phyloP scores from a whole-genome alignment of 345 rosid genomes.

The Hypericum perforatum region DNA sequence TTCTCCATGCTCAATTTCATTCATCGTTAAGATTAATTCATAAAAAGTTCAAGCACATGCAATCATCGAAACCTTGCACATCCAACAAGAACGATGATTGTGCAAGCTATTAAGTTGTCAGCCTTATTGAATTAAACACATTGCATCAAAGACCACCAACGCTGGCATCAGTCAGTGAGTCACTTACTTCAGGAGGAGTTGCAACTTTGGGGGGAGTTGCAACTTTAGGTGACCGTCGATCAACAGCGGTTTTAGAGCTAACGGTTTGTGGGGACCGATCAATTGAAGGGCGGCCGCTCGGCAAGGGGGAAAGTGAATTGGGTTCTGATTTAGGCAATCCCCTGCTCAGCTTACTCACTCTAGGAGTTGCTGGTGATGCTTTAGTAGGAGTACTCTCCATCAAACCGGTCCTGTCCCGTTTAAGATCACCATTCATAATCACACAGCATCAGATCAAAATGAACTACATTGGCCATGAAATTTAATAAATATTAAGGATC shows the following conservation, averaged over 20 bases:
- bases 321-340: conserved; percentile 50
- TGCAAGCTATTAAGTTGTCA: too few relatives aligned
- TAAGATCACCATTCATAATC: neutral
- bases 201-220: conserved; percentile 41
- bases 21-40: too few relatives aligned
- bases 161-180: neutral
- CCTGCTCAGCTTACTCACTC: conserved; percentile 43
- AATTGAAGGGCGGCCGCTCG: conserved; percentile 47
- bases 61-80: too few relatives aligned
- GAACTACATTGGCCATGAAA: neutral
- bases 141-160: neutral
- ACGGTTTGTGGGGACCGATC: conserved; percentile 66
- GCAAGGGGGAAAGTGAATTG: conserved; percentile 49
- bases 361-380: conserved; percentile 61
- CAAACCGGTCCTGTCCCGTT: conserved; percentile 50
- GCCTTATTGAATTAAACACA: too few relatives aligned
- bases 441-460: conserved; percentile 9
- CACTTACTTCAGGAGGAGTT: conserved; percentile 65
- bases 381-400: conserved; percentile 58
- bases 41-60: too few relatives aligned
- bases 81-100: too few relatives aligned
- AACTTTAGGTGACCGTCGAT: conserved; percentile 59
- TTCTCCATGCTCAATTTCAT: too few relatives aligned
- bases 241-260: conserved; percentile 50
- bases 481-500: neutral